A percentile compares a stretch with the other conserved stretches of the same genome.
These are phyloP conservation scores for Chytriomyces hyalinus DNA, from an alignment of 192 early-diverging fungal genomes.

Conservation along the genomic window DNA sequence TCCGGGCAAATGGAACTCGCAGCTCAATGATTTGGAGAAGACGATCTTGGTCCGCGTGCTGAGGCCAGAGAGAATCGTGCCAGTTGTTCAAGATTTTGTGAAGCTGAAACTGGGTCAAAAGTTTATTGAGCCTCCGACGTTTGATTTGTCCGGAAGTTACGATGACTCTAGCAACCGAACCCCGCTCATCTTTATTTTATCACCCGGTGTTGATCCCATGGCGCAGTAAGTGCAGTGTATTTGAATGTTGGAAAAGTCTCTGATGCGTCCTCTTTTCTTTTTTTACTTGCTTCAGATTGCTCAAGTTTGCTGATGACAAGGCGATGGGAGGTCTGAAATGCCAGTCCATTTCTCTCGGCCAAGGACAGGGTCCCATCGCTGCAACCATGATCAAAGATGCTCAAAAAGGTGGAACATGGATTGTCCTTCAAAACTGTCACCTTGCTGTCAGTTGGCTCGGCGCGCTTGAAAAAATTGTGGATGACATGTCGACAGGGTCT, in stretches of 20 bases:
- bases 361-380: conserved; percentile 70
- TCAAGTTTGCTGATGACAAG: conserved; percentile 70
- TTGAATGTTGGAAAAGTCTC: background rate
- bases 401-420: conserved; percentile 64
- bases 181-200: conserved; percentile 66
- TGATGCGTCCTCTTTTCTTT: conserved; percentile 16
- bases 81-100: conserved; percentile 62
- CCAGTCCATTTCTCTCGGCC: conserved; percentile 65
- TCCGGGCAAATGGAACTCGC: conserved; percentile 51
- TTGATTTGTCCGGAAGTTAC: conserved; percentile 64
- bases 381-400: conserved; percentile 66
- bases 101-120: conserved; percentile 67
- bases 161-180: conserved; percentile 63
- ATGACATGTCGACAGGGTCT: conserved; percentile 60
- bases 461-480: conserved; percentile 62
- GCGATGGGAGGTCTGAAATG: conserved; percentile 60
- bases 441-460: conserved; percentile 65
- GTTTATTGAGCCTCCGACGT: conserved; percentile 71
- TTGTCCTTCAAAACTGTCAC: conserved; percentile 72
- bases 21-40: conserved; percentile 59
- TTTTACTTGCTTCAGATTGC: conserved; percentile 45
- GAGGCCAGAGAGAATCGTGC: conserved; percentile 60
- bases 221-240: conserved; percentile 53
- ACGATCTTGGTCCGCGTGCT: conserved; percentile 57
- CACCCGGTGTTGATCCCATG: conserved; percentile 72